Percentiles rank a stretch among this genome's conserved stretches.
phyloP scores from a whole-genome alignment of 306 rosid species.

The Aeschynomene evenia region DNA sequence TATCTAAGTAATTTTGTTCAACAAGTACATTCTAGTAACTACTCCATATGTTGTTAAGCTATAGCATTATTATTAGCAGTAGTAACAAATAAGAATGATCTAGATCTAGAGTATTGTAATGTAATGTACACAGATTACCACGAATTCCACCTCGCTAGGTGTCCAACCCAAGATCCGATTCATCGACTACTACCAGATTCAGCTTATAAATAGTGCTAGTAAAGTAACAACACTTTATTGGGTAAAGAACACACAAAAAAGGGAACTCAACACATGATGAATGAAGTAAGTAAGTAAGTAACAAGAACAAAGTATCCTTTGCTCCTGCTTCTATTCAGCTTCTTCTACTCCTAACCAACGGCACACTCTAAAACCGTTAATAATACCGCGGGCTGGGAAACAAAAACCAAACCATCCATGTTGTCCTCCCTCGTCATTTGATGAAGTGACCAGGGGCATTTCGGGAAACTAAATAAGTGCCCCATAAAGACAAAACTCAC shows the following conservation, averaged over 20 bases:
- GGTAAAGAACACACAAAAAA: background rate
- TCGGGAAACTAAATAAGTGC: background rate
- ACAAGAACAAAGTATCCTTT: too few relatives aligned
- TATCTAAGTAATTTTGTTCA: too few relatives aligned
- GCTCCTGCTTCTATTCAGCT: too few relatives aligned
- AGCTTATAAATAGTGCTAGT: background rate
- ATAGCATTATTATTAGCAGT: too few relatives aligned
- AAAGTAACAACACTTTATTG: too few relatives aligned
- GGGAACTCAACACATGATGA: background rate
- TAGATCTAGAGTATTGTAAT: too few relatives aligned
- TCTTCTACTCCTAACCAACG: background rate
- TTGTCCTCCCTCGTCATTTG: constrained; percentile 3
- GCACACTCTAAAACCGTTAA: constrained; percentile 10
- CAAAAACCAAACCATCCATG: background rate
- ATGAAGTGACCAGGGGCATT: background rate
- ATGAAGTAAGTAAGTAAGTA: background rate
- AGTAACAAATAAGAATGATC: too few relatives aligned
- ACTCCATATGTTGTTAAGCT: too few relatives aligned
- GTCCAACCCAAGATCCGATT: background rate
- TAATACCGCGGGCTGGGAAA: constrained; percentile 29
- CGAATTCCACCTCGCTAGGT: too few relatives aligned
- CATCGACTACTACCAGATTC: background rate
- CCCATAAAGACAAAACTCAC: constrained; percentile 30
- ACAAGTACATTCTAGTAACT: too few relatives aligned
- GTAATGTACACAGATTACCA: too few relatives aligned